Evolutionary conservation across 768 basidiomycete genomes (phyloP), one percentile per base, ranked within the genome.

Genomic region (Pisolithus microcarpus): DNA sequence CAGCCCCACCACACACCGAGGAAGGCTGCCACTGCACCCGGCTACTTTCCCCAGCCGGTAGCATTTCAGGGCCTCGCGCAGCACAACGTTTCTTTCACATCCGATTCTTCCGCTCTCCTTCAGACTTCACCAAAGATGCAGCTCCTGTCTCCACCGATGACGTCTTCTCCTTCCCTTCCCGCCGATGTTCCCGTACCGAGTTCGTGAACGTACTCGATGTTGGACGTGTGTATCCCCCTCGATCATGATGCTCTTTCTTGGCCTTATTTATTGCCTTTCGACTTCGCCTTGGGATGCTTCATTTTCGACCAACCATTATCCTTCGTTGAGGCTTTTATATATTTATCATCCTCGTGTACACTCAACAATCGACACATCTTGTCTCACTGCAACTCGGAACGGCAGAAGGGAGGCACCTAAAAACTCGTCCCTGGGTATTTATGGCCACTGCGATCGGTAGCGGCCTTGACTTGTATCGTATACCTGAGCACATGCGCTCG

Each of bases 41-140:
- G 56, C 51, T 70, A 72, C 53, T 70, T 70, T 40, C 51, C 66
- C 24, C 65, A 66, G 51, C 54, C 63, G 4, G 48, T 57, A 1
- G 28, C 59, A 19, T 67, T 64, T 38, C 63, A 63, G 49, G 58
- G 61, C 40, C 67, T 69, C 11, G 21, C 54, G 30, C 65, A 60
- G 46, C 68, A 63, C 48, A 62, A 56, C 49, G 48, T 51, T 21
- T 61, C 57, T 38, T 64, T 66, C 57, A 52, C 58, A 55, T 52
- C 67, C 56, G 58, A 53, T 0, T 68, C 65, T 9, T 54, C 58
- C 52, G 60, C 43, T 23, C 55, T 60, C 45, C 43, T 60, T 38
- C 66, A 60, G 38, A 48, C 51, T 63, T 66, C 65, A 37, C 66
- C 65, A 0, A 54, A 58, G 7, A 49, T 54, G 18, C 65, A 69